A percentile compares a stretch with the other conserved stretches of the same genome.
phyloP scores from a whole-genome alignment of 2,329 filamentous ascomycete species.

The Talaromyces amestolkiae region DNA sequence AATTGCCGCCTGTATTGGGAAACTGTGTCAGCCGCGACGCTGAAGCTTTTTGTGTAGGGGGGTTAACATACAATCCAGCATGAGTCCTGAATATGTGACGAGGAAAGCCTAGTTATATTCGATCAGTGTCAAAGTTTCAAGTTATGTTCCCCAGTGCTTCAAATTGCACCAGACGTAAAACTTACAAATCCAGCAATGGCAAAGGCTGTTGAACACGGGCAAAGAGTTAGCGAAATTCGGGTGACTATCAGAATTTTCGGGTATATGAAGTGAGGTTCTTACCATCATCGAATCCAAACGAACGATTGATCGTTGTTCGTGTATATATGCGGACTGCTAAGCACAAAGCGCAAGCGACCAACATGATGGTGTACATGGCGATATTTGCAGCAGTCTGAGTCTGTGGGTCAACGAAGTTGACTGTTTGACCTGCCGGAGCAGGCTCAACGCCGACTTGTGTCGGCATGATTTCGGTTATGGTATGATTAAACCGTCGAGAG shows the following conservation, averaged over 20 bases:
- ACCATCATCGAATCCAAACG: constrained; percentile 11
- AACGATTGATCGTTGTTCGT: neutral
- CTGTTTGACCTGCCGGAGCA: constrained; percentile 2
- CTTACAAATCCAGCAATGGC: constrained; percentile 8
- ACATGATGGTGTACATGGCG: constrained; percentile 6
- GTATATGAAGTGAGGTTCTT: neutral
- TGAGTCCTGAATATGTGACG: constrained; percentile 5
- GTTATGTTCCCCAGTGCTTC: neutral
- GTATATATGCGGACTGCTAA: constrained; percentile 2
- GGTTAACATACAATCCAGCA: constrained; percentile 1
- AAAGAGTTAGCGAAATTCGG: neutral
- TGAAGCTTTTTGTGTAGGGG: neutral
- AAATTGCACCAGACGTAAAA: neutral
- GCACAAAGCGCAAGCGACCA: neutral
- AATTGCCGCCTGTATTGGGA: constrained; percentile 3
- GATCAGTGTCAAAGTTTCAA: neutral
- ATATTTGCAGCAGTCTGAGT: constrained; percentile 3
- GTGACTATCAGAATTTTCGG: neutral
- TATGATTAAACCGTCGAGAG: neutral
- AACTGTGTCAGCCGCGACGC: neutral
- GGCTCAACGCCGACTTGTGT: neutral
- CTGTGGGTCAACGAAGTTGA: constrained; percentile 3
- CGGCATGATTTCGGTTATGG: neutral
- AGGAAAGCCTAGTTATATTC: neutral
- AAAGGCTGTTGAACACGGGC: neutral